phyloP scores from a whole-genome alignment of 768 basidiomycete genomes.

The Gyrodon lividus region DNA sequence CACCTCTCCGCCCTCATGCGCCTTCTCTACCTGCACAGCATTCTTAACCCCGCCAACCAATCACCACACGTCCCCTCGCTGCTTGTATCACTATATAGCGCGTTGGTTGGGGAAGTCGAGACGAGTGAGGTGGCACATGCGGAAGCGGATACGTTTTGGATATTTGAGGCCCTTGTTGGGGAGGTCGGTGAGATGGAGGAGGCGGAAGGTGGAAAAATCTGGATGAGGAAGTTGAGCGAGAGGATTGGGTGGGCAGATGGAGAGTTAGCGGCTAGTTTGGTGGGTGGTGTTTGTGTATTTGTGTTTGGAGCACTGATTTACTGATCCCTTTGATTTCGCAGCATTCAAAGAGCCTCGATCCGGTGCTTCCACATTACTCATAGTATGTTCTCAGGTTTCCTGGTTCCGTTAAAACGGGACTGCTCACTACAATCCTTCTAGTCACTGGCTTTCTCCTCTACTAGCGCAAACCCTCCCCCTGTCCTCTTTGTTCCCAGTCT shows the following conservation, averaged over 20 bases:
- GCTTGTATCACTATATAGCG: slow-evolving; percentile 66
- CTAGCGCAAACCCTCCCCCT: slow-evolving; percentile 73
- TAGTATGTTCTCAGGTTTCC: slow-evolving; percentile 48
- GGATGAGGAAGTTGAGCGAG: slow-evolving; percentile 64
- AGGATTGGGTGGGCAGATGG: slow-evolving; percentile 60
- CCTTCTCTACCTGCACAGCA: slow-evolving; percentile 67
- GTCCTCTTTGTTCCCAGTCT: slow-evolving; percentile 54
- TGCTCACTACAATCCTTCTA: slow-evolving; percentile 23
- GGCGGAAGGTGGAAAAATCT: slow-evolving; percentile 56
- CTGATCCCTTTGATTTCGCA: slow-evolving; percentile 26
- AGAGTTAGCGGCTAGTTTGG: slow-evolving; percentile 60
- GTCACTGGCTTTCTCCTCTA: slow-evolving; percentile 74
- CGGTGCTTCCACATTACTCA: slow-evolving; percentile 74
- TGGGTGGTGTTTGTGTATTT: slow-evolving; percentile 25
- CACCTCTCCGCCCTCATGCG: slow-evolving; percentile 67
- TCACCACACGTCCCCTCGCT: slow-evolving; percentile 70
- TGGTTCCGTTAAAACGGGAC: background rate
- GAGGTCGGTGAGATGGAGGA: slow-evolving; percentile 76
- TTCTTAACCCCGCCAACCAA: slow-evolving; percentile 68
- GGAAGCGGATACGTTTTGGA: slow-evolving; percentile 83
- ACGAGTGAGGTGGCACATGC: slow-evolving; percentile 59
- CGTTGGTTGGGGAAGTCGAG: slow-evolving; percentile 60
- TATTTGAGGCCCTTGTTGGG: slow-evolving; percentile 70
- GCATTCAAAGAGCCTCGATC: slow-evolving; percentile 66
- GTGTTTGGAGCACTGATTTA: background rate